Base-by-base conservation (phyloP, 1,284 basidiomycete genomes). In the Ustilago cynodontis region DNA sequence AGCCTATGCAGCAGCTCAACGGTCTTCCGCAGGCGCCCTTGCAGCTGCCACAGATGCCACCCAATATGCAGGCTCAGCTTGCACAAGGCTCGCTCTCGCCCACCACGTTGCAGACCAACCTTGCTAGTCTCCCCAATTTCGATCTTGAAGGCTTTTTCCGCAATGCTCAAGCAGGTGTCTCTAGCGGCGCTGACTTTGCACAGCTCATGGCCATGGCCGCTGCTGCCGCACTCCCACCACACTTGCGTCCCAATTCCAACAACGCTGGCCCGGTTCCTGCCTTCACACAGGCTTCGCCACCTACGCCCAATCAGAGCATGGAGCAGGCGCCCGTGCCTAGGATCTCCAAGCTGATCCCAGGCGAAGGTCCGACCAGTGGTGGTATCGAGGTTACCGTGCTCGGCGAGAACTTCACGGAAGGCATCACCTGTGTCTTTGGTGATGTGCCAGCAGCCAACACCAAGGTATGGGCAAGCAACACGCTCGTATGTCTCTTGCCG, bases 311-410 rank as follows among this genome's bases (percentile, higher is more conserved):
- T 45, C 43, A 67, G 62, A n/a, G 63, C 68, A 16, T 58, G 69
- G 39, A 88, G 7, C 75, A 63, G 76, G 80, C 50, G 18, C 71
- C 77, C 11, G 26, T 67, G 31, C 83, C 83, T 9, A 62, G 60
- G 33, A 85, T 86, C 69, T 81, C 78, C 11, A 85, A 83, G 68
- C 71, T 86, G 28, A 84, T 99, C 66, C 97, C 96, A 0, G 91
- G 92, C 58, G 91, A 92, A 79, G 96, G 97, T 8, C 95, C 96
- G 59, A 85, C 82, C 18, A 77, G 74, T 31, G 96, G 96, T 33
- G 97, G 97, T 1, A 94, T 94, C 75, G 94, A 97, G 86, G 93
- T 99, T 24, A 99, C 97, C 0, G 89, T 99, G 6, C 90, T 98
- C 2, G 97, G 97, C 24, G 81, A 83, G 56, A 82, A 85, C 52